Conservation (phyloP, 192 early-diverging fungal species). For the Linnemannia zychae region DNA sequence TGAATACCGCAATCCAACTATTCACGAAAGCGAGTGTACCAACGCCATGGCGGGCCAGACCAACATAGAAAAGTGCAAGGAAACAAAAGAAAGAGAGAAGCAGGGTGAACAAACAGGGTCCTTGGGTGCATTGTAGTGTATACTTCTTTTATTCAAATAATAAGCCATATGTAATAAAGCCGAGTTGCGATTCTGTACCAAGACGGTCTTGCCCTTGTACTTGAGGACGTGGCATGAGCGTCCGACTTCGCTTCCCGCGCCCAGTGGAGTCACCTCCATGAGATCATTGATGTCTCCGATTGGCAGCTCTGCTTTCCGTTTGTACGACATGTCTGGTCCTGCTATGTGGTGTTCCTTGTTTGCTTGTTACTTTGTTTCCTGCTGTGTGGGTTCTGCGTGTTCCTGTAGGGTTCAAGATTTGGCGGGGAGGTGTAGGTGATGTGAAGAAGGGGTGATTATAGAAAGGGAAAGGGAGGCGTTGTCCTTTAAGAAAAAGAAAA, state of each 20-base stretch:
- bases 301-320: constrained; percentile 62
- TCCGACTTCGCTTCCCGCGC: constrained; percentile 98
- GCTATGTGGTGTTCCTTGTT: not conserved
- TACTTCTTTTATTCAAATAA: constrained; percentile 17
- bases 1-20: constrained; percentile 97
- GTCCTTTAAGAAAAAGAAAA: not conserved
- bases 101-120: constrained; percentile 6
- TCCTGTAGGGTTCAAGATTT: not conserved
- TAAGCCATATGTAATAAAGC: not conserved
- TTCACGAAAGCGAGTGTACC: not conserved
- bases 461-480: not conserved
- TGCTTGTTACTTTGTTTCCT: not conserved
- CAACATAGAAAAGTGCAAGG: constrained; percentile 4
- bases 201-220: constrained; percentile 96
- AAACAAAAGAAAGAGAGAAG: constrained; percentile 15
- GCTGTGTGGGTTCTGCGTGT: not conserved
- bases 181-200: constrained; percentile 70
- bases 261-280: constrained; percentile 91
- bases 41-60: not conserved
- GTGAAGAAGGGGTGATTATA: not conserved
- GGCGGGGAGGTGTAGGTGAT: not conserved
- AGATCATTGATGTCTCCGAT: constrained; percentile 84
- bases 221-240: constrained; percentile 92
- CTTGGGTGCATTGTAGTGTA: not conserved
- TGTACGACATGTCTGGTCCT: constrained; percentile 34